Evolutionary conservation across 2,329 filamentous ascomycete species (phyloP).

Genomic region (Exophiala xenobiotica): DNA sequence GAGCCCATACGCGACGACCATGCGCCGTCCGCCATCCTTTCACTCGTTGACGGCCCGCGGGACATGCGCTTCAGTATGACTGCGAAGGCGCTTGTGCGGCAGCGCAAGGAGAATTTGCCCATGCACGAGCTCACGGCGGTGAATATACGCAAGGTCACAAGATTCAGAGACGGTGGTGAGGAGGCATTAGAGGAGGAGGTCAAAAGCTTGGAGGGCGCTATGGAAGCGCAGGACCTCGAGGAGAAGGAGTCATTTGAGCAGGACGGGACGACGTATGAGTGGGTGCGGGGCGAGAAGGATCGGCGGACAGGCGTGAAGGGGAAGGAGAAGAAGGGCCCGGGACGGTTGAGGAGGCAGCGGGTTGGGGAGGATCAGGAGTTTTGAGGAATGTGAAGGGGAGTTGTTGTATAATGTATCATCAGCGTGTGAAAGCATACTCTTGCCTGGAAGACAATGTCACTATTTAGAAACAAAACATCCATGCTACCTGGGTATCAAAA

Average conservation of each 20-base stretch:
- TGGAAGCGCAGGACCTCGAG: constrained; percentile 55
- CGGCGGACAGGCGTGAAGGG: constrained; percentile 25
- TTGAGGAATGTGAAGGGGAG: neutral
- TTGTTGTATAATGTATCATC: neutral
- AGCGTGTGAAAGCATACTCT: too few relatives aligned
- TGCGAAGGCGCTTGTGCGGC: constrained; percentile 73
- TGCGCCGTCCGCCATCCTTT: constrained; percentile 83
- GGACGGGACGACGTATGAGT: constrained; percentile 28
- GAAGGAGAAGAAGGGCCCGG: constrained; percentile 29
- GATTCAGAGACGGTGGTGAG: constrained; percentile 67
- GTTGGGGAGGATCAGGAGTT: constrained; percentile 24
- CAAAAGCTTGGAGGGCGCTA: constrained; percentile 42
- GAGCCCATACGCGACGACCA: constrained; percentile 88
- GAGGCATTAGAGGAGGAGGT: constrained; percentile 65
- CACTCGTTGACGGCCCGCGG: constrained; percentile 89
- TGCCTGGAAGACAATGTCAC: too few relatives aligned
- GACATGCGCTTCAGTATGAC: constrained; percentile 96
- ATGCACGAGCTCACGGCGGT: constrained; percentile 70
- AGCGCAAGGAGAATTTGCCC: constrained; percentile 51
- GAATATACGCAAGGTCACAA: constrained; percentile 82
- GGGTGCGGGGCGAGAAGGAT: constrained; percentile 30
- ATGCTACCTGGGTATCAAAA: too few relatives aligned
- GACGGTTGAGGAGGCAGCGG: constrained; percentile 23
- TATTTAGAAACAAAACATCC: too few relatives aligned
- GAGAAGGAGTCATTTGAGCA: constrained; percentile 34